Base-by-base conservation (phyloP, 2,329 filamentous ascomycete species). In the Ambrosiella beaveri region DNA sequence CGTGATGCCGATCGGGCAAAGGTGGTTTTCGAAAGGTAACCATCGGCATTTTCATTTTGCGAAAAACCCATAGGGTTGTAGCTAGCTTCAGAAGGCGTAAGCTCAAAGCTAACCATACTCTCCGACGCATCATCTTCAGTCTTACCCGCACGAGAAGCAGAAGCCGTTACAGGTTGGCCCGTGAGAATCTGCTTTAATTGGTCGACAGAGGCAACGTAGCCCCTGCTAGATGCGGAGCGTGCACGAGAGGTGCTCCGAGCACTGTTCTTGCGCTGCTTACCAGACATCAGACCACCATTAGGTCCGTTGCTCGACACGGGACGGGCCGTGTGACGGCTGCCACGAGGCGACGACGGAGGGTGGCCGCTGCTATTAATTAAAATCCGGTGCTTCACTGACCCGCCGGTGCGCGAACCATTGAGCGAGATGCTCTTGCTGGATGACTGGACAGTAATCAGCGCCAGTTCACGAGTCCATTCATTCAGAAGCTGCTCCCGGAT, bases 401-500 rank as follows among this genome's bases (percentile, higher is more conserved):
- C 74, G 57, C 74, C 75, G 9, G 80, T 86, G 47, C 79, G 84
- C 1, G 88, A 94, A 19, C 88, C 88, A 57, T 75, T 86, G 57
- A 94, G 72, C 3, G 88, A 95, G 11, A 80, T 79, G 0, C 86
- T 80, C 64, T 84, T 86, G 64, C 82, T 82, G 54, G 75, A 79
- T 58, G 86, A 80, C 60, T 85, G 81, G 54, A 87, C 76, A 41
- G 79, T 75, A 9, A 82, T 78, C 56, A 93, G 72, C 38, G 85
- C 86, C 12, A 74, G 71, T 19, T 95, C 89, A 65, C 83, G 82
- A 44, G 81, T 85, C 91, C 91, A 96, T 53, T 86, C 80, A 17
- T 79, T 74, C 59, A 88, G 72, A 78, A 96, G 86, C 63, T 87
- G 79, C 62, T 93, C 86, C 63, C 78, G 81, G 63, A 88, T 79